Percentiles rank a stretch among this genome's conserved stretches.
These are phyloP conservation scores for Aspergillus wentii DNA, from an alignment of 495 filamentous ascomycete species.

Conservation along the genomic window DNA sequence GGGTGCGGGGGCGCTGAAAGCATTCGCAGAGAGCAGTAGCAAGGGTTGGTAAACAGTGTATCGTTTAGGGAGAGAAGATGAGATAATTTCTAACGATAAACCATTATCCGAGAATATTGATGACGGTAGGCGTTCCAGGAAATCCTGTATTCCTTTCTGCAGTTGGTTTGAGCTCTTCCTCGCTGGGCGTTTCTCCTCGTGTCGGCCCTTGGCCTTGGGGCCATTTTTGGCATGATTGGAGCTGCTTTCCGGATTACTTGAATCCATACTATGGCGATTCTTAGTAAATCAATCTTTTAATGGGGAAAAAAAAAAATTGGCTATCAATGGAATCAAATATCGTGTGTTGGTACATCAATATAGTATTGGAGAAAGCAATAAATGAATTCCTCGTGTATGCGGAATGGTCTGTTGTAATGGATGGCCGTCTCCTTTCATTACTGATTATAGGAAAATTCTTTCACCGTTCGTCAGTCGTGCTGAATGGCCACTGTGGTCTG, in stretches of 20 bases:
- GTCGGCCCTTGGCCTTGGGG: background rate
- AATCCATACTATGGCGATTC: too few relatives aligned
- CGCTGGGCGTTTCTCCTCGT: constrained; percentile 6
- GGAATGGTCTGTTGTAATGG: too few relatives aligned
- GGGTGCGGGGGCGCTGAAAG: constrained; percentile 39
- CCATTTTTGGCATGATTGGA: background rate
- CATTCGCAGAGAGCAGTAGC: constrained; percentile 58
- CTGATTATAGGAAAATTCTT: too few relatives aligned
- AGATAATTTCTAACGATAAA: constrained; percentile 9
- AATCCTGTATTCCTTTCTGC: constrained; percentile 27
- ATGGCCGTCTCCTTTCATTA: too few relatives aligned
- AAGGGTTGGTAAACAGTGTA: constrained; percentile 69
- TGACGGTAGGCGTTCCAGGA: constrained; percentile 14
- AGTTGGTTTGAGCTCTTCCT: constrained; percentile 19
- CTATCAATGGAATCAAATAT: too few relatives aligned
- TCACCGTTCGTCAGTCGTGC: too few relatives aligned
- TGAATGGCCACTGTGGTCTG: too few relatives aligned
- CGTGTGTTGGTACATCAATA: too few relatives aligned
- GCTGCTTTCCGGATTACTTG: background rate
- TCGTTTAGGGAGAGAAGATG: constrained; percentile 49
- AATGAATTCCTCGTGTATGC: too few relatives aligned
- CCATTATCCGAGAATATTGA: constrained; percentile 8
- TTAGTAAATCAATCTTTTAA: too few relatives aligned
- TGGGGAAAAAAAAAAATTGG: too few relatives aligned
- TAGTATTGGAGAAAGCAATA: too few relatives aligned